Percentiles rank a stretch among this genome's conserved stretches.
phyloP scores from a whole-genome alignment of 2,329 filamentous ascomycete species.

The Dactylellina leptospora region DNA sequence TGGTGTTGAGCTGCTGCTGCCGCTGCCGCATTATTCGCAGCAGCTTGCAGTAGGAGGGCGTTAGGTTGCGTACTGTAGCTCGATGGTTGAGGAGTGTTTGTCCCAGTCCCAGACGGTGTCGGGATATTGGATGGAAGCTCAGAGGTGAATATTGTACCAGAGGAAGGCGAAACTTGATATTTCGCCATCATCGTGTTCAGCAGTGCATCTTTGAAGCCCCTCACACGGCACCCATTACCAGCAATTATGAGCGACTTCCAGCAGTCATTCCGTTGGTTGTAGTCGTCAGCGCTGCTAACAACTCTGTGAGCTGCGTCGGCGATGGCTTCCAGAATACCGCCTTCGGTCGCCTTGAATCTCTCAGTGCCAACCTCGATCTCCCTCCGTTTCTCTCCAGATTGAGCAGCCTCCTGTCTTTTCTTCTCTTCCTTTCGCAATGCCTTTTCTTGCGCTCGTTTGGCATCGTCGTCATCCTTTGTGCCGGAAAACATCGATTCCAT shows the following conservation, averaged over 20 bases:
- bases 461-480: slow-evolving; percentile 44
- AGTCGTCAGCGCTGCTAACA: slow-evolving; percentile 82
- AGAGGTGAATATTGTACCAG: slow-evolving; percentile 94
- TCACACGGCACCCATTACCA: slow-evolving; percentile 78
- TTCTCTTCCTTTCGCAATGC: slow-evolving; percentile 64
- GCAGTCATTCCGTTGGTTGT: slow-evolving; percentile 81
- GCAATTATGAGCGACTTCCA: slow-evolving; percentile 95
- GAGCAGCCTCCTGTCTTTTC: slow-evolving; percentile 56
- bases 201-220: slow-evolving; percentile 88
- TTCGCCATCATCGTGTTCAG: slow-evolving; percentile 79
- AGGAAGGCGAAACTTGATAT: slow-evolving; percentile 89
- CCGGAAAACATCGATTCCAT: slow-evolving; percentile 49
- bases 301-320: slow-evolving; percentile 83
- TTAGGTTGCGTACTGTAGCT: slow-evolving; percentile 74
- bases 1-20: slow-evolving; percentile 61
- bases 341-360: slow-evolving; percentile 74
- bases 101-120: slow-evolving; percentile 87
- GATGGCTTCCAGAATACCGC: slow-evolving; percentile 81
- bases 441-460: slow-evolving; percentile 56
- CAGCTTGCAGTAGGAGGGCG: slow-evolving; percentile 89
- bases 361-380: slow-evolving; percentile 81
- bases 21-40: slow-evolving; percentile 71
- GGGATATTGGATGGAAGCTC: slow-evolving; percentile 94
- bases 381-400: slow-evolving; percentile 65
- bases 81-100: slow-evolving; percentile 81